Conservation (phyloP, 2,329 filamentous ascomycete species). For the Neonectria hederae region DNA sequence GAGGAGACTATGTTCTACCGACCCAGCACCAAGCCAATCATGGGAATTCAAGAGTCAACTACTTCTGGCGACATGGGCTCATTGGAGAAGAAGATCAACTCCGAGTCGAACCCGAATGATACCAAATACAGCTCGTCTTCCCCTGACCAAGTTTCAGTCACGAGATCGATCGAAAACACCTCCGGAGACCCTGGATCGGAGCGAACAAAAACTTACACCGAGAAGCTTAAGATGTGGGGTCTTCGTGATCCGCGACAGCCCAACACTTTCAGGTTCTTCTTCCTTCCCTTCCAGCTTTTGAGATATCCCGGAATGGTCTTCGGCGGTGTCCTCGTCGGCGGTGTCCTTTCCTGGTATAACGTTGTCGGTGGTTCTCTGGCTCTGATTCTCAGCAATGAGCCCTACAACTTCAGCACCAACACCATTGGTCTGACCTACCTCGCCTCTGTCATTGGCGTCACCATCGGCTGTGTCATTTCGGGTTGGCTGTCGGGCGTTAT, state of each 20-base stretch:
- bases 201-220: constrained; percentile 18
- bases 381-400: constrained; percentile 33
- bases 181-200: background rate
- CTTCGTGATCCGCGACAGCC: constrained; percentile 29
- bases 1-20: constrained; percentile 41
- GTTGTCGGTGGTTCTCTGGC: constrained; percentile 35
- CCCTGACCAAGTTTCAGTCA: background rate
- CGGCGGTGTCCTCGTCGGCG: constrained; percentile 34
- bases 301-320: constrained; percentile 37
- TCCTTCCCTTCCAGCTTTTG: constrained; percentile 25
- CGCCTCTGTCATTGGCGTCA: constrained; percentile 32
- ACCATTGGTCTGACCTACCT: constrained; percentile 35
- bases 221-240: constrained; percentile 37
- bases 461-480: constrained; percentile 35
- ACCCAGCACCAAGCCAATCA: background rate
- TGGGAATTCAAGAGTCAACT: constrained; percentile 1
- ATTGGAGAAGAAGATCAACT: constrained; percentile 14
- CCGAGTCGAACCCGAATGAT: background rate
- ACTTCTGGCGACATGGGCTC: background rate
- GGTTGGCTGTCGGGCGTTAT: constrained; percentile 37
- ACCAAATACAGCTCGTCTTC: background rate
- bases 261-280: constrained; percentile 33
- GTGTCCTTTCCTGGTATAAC: constrained; percentile 39
- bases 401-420: constrained; percentile 39
- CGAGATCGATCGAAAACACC: background rate